Base-by-base conservation (phyloP, 2,329 filamentous ascomycete genomes). In the Claviceps africana region DNA sequence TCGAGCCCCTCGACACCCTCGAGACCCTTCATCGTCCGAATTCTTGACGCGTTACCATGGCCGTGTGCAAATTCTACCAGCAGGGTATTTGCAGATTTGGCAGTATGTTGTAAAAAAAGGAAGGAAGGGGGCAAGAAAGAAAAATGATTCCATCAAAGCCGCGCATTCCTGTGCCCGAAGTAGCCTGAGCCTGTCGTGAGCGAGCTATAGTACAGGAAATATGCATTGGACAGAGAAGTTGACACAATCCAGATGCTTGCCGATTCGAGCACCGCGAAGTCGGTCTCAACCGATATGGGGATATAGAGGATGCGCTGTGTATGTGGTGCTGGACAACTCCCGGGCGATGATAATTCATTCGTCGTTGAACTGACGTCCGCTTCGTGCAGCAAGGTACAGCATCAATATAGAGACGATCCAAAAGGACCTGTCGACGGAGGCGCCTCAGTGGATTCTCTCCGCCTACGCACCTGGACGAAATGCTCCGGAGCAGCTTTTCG, bases 391-490 rank as follows among this genome's bases (percentile, higher is more conserved):
- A 54, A 67, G 71, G 4, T 79, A 80, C 63, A 73, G 67, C 45
- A 66, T 89, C 42, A 77, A 70, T n/a, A 68, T 69, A 43, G 78
- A 79, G 0, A 70, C 68, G 2, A 83, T 94, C 59, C 75, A 76
- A 55, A 68, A 70, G 51, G 88, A 94, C 62, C 72, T 94, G 46
- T 78, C 75, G 0, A 73, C 75, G 22, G 87, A 93, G 55, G 76
- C 78, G 9, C 91, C 91, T 19, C 70, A 79, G 73, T 97, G 90
- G 86, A 83, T 93, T 4, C 76, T 96, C 25, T 95, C 90, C 1
- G 78, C 85, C 22, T 97, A 95, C 66, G 87, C 83, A 0, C 89
- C 90, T 0, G 85, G 85, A 4, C 77, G 73, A 60, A 79, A 89
- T 59, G 81, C 85, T 1, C 90, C 90, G 0, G 80, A 81, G 19